phyloP scores from a whole-genome alignment of 225 moss, liverwort and hornwort genomes.

The Ulota crispa region DNA sequence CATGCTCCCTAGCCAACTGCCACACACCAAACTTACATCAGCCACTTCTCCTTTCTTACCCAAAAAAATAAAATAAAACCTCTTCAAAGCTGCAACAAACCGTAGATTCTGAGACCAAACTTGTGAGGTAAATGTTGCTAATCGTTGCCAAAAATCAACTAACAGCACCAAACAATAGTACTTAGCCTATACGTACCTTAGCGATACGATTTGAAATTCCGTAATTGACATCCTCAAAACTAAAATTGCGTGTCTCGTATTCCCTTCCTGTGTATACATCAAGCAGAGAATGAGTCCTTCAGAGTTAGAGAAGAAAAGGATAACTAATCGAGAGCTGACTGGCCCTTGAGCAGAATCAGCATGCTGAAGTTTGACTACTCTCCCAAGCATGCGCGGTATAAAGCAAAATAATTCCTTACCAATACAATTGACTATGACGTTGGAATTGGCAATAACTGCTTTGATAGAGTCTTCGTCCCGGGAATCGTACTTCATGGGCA shows the following conservation, averaged over 20 bases:
- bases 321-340: background rate
- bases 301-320: background rate
- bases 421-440: slow-evolving; percentile 86
- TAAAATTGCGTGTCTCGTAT: slow-evolving; percentile 88
- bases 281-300: slow-evolving; percentile 2
- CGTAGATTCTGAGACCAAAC: background rate
- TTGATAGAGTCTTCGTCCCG: slow-evolving; percentile 80
- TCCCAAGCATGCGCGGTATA: background rate
- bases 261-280: slow-evolving; percentile 60
- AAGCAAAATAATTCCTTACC: slow-evolving; percentile 33
- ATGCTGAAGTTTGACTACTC: background rate
- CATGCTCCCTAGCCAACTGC: slow-evolving; percentile 80
- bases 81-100: background rate
- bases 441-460: slow-evolving; percentile 74
- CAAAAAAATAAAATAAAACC: background rate
- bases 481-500: slow-evolving; percentile 66
- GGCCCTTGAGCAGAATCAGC: slow-evolving; percentile 1
- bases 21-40: slow-evolving; percentile 27
- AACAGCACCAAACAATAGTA: background rate
- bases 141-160: background rate
- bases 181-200: slow-evolving; percentile 49
- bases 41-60: background rate
- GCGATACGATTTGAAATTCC: slow-evolving; percentile 66
- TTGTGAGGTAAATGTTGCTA: background rate
- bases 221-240: slow-evolving; percentile 72